phyloP scores from a whole-genome alignment of 192 early-diverging fungal genomes.

The Podochytrium sp. region DNA sequence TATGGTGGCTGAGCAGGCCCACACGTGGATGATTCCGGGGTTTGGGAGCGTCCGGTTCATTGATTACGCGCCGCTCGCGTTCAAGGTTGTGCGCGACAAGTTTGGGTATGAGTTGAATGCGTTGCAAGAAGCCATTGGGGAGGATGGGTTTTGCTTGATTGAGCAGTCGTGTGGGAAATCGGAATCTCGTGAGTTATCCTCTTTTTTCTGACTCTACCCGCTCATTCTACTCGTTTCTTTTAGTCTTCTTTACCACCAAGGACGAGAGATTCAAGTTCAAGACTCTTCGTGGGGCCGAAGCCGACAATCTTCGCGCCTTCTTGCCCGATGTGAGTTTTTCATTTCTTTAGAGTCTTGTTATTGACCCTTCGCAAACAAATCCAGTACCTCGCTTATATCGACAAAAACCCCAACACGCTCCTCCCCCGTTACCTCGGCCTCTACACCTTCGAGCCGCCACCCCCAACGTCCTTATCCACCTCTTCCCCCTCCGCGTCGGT shows the following conservation, averaged over 20 bases:
- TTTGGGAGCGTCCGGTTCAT: slow-evolving; percentile 39
- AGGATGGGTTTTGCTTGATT: slow-evolving; percentile 1
- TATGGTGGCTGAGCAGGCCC: slow-evolving; percentile 31
- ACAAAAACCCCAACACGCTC: slow-evolving; percentile 28
- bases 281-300: slow-evolving; percentile 42
- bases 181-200: slow-evolving; percentile 30
- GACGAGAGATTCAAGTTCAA: slow-evolving; percentile 43
- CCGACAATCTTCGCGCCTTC: slow-evolving; percentile 39
- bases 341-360: not conserved
- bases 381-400: slow-evolving; percentile 37
- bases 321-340: slow-evolving; percentile 28
- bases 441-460: slow-evolving; percentile 44
- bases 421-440: slow-evolving; percentile 49
- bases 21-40: slow-evolving; percentile 42
- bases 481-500: not conserved
- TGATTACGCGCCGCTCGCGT: slow-evolving; percentile 42
- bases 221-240: no score
- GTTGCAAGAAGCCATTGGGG: slow-evolving; percentile 17
- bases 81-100: slow-evolving; percentile 32
- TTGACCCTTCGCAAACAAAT: not conserved
- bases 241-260: slow-evolving; percentile 40
- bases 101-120: slow-evolving; percentile 36
- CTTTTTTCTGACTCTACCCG: no score
- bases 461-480: not conserved
- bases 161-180: slow-evolving; percentile 38